phyloP scores from a whole-genome alignment of 306 rosid species.

The Cicer bijugum region DNA sequence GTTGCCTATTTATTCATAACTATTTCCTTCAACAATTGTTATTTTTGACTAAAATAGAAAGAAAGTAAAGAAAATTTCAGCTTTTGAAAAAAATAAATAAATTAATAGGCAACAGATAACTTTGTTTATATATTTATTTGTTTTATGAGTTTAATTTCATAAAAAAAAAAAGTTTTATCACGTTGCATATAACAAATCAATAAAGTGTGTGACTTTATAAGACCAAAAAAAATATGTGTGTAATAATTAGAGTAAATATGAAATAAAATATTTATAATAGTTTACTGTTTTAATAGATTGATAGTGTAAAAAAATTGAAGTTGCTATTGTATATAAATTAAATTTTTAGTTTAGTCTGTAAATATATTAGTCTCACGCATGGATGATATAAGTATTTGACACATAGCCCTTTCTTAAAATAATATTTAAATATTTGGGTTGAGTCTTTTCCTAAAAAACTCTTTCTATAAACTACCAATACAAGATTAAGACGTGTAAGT shows the following conservation, averaged over 20 bases:
- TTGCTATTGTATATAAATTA: too few species aligned
- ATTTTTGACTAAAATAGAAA: slow-evolving; percentile 9
- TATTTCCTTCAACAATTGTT: slow-evolving; percentile 14
- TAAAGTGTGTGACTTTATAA: too few species aligned
- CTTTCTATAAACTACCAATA: slow-evolving; percentile 32
- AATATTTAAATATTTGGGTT: slow-evolving; percentile 28
- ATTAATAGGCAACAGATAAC: slow-evolving; percentile 25
- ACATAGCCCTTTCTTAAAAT: slow-evolving; percentile 20
- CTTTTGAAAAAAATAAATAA: slow-evolving; percentile 35
- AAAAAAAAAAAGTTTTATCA: too few species aligned
- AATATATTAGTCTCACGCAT: slow-evolving; percentile 9
- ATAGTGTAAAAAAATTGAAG: too few species aligned
- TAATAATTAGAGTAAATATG: too few species aligned
- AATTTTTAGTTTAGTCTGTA: too few species aligned
- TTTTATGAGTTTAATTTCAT: too few species aligned
- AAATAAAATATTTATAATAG: too few species aligned
- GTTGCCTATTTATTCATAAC: slow-evolving; percentile 2
- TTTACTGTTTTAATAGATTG: too few species aligned
- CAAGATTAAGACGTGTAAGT: slow-evolving; percentile 52
- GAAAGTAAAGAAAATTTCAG: slow-evolving; percentile 35
- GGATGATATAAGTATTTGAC: slow-evolving; percentile 40
- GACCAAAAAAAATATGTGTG: too few species aligned
- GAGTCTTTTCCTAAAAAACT: slow-evolving; percentile 35
- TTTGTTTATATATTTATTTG: background rate
- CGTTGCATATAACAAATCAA: too few species aligned